Evolutionary conservation across 352 stramenopile genomes (phyloP).

Genomic region (Pythium coloratum): DNA sequence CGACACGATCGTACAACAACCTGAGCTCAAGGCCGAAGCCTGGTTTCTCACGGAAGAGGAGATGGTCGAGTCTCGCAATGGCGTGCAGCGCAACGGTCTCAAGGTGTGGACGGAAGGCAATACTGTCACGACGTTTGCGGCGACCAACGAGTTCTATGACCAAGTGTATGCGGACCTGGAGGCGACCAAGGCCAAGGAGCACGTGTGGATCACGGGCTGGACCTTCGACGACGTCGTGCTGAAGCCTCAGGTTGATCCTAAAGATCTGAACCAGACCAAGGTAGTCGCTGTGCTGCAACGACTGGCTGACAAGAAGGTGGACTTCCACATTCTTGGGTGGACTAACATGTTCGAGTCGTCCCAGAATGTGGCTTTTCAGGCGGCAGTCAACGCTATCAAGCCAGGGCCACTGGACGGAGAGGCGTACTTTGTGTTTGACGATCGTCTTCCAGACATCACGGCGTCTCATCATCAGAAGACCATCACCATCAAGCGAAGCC

Average conservation of each 20-base stretch:
- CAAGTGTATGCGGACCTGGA: constrained; percentile 50
- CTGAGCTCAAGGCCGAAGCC: constrained; percentile 34
- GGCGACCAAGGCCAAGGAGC: constrained; percentile 33
- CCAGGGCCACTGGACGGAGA: constrained; percentile 19
- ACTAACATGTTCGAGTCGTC: constrained; percentile 56
- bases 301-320: constrained; percentile 30
- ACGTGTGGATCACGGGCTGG: constrained; percentile 47
- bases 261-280: constrained; percentile 32
- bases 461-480: constrained; percentile 59
- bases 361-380: constrained; percentile 55
- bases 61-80: constrained; percentile 50
- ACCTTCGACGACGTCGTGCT: constrained; percentile 61
- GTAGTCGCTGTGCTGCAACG: constrained; percentile 33
- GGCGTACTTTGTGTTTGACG: constrained; percentile 45
- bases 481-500: constrained; percentile 31
- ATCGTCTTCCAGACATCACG: constrained; percentile 31
- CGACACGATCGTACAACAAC: constrained; percentile 25
- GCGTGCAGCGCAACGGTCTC: constrained; percentile 44
- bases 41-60: constrained; percentile 73
- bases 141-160: constrained; percentile 49
- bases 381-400: constrained; percentile 48
- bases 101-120: constrained; percentile 50
- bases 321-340: constrained; percentile 62
- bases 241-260: constrained; percentile 35
- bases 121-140: constrained; percentile 40